Evolutionary conservation across 371 early-diverging fungal genomes (phyloP), one percentile per base, ranked within the genome.

Genomic region (Rhizopus arrhizus): DNA sequence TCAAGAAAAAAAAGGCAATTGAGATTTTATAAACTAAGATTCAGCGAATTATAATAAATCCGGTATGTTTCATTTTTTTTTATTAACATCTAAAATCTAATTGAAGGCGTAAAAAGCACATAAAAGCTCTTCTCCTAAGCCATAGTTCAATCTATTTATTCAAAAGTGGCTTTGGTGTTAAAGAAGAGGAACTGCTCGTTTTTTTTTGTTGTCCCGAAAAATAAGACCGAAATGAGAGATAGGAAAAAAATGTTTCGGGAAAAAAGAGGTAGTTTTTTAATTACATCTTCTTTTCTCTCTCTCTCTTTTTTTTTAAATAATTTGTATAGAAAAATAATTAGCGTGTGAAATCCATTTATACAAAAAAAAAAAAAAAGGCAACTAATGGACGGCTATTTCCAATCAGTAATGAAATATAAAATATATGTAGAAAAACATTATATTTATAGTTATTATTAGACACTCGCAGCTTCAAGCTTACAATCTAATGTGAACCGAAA

Each of bases 351-450:
- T 36, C 42, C 38, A 50, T 49, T 53, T 59, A 41, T 50, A 34
- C 16, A 4, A 34, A 32, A 9, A 12, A 41, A 31, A 11, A 10
- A 40, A 40, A 40, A 3, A 43, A 52, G 55, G 48, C 42, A 36
- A 48, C 42, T 55, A 33, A 69, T 73, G 73, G 69, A 69, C 59
- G 64, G 66, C 48, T 66, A 66, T 53, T 55, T 73, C 61, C 69
- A 73, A 58, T 49, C 69, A 58, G 69, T 69, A 66, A 59, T 59
- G 33, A 13, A 29, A 7, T 12, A 11, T 45, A 42, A 58, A 34
- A 15, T 8, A 31, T 9, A 16, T 49, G 56, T 36, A 29, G 11
- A 46, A 46, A 46, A 31, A 9, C 11, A 12, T 58, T n/a, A 28
- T 12, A 34, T 16, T 28, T 29, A 36, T 36, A 22, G 13, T 22